Evolutionary conservation across 106 monocot genomes (phyloP).

Genomic region (Apostasia shenzhenica): DNA sequence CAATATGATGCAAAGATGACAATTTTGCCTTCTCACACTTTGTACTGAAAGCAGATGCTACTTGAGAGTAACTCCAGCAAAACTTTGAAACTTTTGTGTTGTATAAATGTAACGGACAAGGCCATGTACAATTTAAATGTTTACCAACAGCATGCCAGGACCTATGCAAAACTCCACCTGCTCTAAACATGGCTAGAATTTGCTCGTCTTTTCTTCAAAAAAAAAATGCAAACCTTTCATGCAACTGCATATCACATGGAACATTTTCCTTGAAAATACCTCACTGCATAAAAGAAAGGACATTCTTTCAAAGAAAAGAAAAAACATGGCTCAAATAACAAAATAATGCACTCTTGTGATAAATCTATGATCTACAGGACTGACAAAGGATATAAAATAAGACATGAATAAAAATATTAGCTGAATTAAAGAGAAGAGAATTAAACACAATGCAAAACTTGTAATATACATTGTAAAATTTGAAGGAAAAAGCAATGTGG

Average conservation of each 20-base stretch:
- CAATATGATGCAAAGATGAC: slow-evolving; percentile 1
- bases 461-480: too few relatives aligned
- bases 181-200: slow-evolving; percentile 21
- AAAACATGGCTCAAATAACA: too few relatives aligned
- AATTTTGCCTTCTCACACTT: slow-evolving; percentile 9
- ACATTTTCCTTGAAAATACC: background rate
- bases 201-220: background rate
- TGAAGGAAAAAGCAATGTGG: too few relatives aligned
- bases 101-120: slow-evolving; percentile 8
- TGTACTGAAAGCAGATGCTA: slow-evolving; percentile 4
- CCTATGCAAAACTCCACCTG: slow-evolving; percentile 10
- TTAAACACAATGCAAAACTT: too few relatives aligned
- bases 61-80: slow-evolving; percentile 4
- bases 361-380: too few relatives aligned
- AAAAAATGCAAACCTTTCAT: background rate
- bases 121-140: slow-evolving; percentile 12
- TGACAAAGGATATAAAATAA: too few relatives aligned
- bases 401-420: too few relatives aligned
- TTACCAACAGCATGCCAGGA: slow-evolving; percentile 7
- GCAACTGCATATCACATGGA: background rate
- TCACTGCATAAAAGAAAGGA: slow-evolving; percentile 1
- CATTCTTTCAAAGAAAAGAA: too few relatives aligned
- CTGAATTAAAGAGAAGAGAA: too few relatives aligned
- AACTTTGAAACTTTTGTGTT: slow-evolving; percentile 11
- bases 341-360: too few relatives aligned